Percentiles rank a stretch among this genome's conserved stretches.
Conservation (phyloP, 345 rosid genomes). For the Citrus reticulata region DNA sequence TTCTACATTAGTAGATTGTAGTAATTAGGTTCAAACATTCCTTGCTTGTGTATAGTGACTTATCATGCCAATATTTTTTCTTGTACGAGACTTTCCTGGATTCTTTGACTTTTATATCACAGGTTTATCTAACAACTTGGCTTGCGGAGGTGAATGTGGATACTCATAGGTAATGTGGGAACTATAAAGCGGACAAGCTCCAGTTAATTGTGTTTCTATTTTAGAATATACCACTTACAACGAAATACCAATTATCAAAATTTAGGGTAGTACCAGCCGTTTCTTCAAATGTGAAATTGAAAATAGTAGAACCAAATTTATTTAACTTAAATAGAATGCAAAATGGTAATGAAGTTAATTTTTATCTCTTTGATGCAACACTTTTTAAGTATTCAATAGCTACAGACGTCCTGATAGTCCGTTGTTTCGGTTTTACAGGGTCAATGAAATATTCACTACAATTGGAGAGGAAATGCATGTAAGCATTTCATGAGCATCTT, state of each 20-base stretch:
- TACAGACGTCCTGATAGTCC: not conserved
- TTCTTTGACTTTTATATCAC: slow-evolving; percentile 14
- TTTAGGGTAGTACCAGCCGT: not conserved
- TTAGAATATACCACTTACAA: not conserved
- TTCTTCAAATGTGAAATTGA: not conserved
- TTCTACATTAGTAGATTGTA: not conserved
- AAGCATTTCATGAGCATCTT: slow-evolving; percentile 25
- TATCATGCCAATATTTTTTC: not conserved
- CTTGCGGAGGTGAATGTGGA: slow-evolving; percentile 72
- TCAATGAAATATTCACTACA: slow-evolving; percentile 53
- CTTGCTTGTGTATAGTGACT: not conserved
- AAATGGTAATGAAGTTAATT: not conserved
- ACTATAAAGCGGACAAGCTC: not conserved
- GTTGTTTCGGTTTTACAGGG: slow-evolving; percentile 36
- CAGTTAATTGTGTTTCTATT: not conserved
- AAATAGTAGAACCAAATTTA: not conserved
- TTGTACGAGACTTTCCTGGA: not conserved
- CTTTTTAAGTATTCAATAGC: not conserved
- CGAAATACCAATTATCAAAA: not conserved
- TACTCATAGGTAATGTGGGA: slow-evolving; percentile 46
- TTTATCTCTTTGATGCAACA: no score
- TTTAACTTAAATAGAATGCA: not conserved
- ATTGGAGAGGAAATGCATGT: slow-evolving; percentile 68
- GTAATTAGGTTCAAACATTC: not conserved
- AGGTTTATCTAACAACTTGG: slow-evolving; percentile 82